A percentile compares a stretch with the other conserved stretches of the same genome.
Evolutionary conservation across 2,329 filamentous ascomycete genomes (phyloP).

Genomic region (Aspergillus brasiliensis): DNA sequence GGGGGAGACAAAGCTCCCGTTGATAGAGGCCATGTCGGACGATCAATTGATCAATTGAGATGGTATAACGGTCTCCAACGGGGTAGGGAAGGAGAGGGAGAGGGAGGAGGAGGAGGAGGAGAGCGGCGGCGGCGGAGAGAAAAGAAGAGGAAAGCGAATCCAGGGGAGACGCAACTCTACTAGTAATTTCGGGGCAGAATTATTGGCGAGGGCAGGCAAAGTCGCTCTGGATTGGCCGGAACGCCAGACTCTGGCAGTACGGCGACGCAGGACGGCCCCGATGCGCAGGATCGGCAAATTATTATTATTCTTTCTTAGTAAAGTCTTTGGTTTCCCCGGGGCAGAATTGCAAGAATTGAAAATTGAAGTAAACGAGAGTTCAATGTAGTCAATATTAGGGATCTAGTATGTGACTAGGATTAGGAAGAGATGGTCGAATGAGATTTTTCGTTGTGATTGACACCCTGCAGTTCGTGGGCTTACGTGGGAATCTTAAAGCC

Average conservation of each 20-base stretch:
- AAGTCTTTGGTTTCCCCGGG: too few relatives aligned
- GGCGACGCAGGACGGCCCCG: neutral
- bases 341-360: too few relatives aligned
- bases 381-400: too few relatives aligned
- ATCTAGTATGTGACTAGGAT: too few relatives aligned
- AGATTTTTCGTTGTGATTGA: too few relatives aligned
- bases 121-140: slow-evolving; percentile 6
- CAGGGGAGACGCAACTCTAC: slow-evolving; percentile 12
- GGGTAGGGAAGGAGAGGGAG: slow-evolving; percentile 13
- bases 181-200: slow-evolving; percentile 5
- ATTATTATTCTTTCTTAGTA: too few relatives aligned
- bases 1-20: slow-evolving; percentile 70
- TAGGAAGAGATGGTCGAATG: too few relatives aligned
- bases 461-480: too few relatives aligned
- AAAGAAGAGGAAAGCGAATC: slow-evolving; percentile 10
- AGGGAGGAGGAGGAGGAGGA: slow-evolving; percentile 8
- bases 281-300: neutral
- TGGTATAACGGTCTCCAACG: slow-evolving; percentile 19
- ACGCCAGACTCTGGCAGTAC: neutral
- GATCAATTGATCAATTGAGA: slow-evolving; percentile 18
- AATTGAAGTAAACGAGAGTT: too few relatives aligned
- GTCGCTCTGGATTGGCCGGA: slow-evolving; percentile 2
- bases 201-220: slow-evolving; percentile 9
- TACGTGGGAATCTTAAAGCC: too few relatives aligned
- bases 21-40: slow-evolving; percentile 52